Base-by-base conservation (phyloP, 352 stramenopile genomes). In the Globisporangium mamillatum region DNA sequence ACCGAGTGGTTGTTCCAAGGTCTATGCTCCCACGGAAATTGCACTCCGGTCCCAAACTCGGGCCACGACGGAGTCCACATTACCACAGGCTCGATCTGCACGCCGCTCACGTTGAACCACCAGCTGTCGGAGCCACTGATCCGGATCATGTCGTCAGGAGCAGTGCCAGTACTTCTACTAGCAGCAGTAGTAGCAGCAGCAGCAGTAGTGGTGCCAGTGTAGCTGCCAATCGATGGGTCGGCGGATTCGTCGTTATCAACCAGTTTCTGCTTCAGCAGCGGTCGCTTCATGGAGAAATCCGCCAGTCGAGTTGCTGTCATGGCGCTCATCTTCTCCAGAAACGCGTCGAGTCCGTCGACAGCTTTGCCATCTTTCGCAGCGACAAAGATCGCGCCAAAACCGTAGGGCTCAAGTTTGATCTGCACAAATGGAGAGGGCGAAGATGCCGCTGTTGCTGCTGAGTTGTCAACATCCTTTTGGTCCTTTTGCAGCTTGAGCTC, bases 11-110 rank as follows among this genome's bases (percentile, higher is more conserved):
- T 91, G 59, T 89, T 92, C 76, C 80, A 90, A n/a, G 89, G 87
- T 1, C 84, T 81, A 20, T 77, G 57, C 54, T 96, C 87, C 87
- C 89, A 95, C 7, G 87, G 87, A 60, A 95, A 96, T 67, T 95
- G 89, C 55, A 96, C 88, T 16, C 88, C 89, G 0, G 77, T 80
- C 27, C 88, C 88, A 34, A 82, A 92, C 24, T 85, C 56, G 29
- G 64, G 60, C 44, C 73, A 81, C 20, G 75, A 84, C 1, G 88
- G 88, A 0, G 86, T 95, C 88, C 86, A 94, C 32, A 70, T 69
- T 2, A 64, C 60, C 4, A 93, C 88, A 14, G 88, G 88, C 56
- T 95, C 88, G 55, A 95, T 92, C 67, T 93, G 83, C 53, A 95
- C 84, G 38, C 82, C 84, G 41, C 73, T 85, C 29, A 92, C 86